Base-by-base conservation (phyloP, 164 flowering plant genomes). In the Litsea cubeba region DNA sequence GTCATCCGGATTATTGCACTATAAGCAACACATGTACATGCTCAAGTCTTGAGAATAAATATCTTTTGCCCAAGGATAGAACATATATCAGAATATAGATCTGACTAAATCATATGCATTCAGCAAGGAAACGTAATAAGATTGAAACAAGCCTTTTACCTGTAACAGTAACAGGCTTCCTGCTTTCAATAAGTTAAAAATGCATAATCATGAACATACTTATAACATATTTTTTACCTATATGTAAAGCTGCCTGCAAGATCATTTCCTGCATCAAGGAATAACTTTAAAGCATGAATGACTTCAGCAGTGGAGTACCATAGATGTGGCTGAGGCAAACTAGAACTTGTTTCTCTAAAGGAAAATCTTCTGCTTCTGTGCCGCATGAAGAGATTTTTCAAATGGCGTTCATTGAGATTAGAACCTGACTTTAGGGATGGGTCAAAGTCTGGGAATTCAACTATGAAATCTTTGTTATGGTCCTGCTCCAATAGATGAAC, bases 391-490 rank as follows among this genome's bases (percentile, higher is more conserved):
- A 76, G 76, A 25, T 66, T 75, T 22, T 74, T 85, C 77, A 72
- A 77, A 65, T 77, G 62, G 64, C 74, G 65, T 54, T 79, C 73
- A 46, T 81, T 64, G 60, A 51, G 28, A 62, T 65, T 57, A 69
- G 79, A 73, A 66, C 22, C 65, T 30, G 79, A 70, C 58, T 69
- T 57, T n/a, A 50, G 35, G n/a, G 91, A 83, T 62, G 99, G 97
- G 84, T 88, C 88, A 93, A 94, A 89, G 63, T 95, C 97, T 0
- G 97, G 99, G 79, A 95, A 79, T 71, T 90, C 76, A 71, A 95
- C 97, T 71, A 95, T 89, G 81, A 76, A 95, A 78, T 95, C 99
- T 62, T 62, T 88, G 82, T 93, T 93, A 76, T 95, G 99, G 76
- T 95, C 90, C 99, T 93, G 92, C 76, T 76, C 75, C 68, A 71